A percentile compares a stretch with the other conserved stretches of the same genome.
phyloP scores from a whole-genome alignment of 768 basidiomycete genomes.

The Boletus rubescentipes region DNA sequence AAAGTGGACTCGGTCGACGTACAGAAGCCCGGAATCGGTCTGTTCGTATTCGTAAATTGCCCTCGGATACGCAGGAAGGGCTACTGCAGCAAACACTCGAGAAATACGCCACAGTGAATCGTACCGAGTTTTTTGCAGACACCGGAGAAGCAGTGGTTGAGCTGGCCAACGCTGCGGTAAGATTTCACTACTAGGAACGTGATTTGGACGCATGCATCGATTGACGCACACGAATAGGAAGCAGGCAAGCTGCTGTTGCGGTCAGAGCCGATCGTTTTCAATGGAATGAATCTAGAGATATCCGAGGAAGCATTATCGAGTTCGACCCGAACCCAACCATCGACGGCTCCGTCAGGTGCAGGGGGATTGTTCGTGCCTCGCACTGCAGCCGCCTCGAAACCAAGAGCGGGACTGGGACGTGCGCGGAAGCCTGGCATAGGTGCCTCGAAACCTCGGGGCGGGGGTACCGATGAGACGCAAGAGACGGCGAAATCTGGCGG shows the following conservation, averaged over 20 bases:
- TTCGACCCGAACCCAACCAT: conserved; percentile 26
- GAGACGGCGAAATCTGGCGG: conserved; percentile 13
- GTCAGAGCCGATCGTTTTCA: conserved; percentile 69
- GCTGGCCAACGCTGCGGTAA: conserved; percentile 63
- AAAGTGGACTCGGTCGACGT: conserved; percentile 54
- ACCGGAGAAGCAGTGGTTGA: conserved; percentile 62
- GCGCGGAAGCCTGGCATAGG: conserved; percentile 40
- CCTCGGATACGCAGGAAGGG: conserved; percentile 80
- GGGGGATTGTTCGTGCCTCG: conserved; percentile 68
- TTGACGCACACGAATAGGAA: conserved; percentile 51
- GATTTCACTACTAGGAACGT: conserved; percentile 18
- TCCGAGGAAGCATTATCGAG: conserved; percentile 49
- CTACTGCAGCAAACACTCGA: conserved; percentile 87
- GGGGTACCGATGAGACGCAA: conserved; percentile 10
- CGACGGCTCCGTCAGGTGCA: conserved; percentile 37
- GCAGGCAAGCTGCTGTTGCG: conserved; percentile 76
- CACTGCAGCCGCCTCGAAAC: conserved; percentile 59
- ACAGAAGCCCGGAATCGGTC: conserved; percentile 67
- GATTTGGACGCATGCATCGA: neutral
- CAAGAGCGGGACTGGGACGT: conserved; percentile 70
- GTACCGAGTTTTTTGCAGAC: conserved; percentile 73
- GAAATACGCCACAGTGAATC: conserved; percentile 66
- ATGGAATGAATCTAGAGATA: conserved; percentile 58
- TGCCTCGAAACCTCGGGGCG: conserved; percentile 11
- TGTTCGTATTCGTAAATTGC: conserved; percentile 74